These are phyloP conservation scores for Aspergillus spinulosporus DNA, from an alignment of 2,329 filamentous ascomycete species.

Conservation along the genomic window DNA sequence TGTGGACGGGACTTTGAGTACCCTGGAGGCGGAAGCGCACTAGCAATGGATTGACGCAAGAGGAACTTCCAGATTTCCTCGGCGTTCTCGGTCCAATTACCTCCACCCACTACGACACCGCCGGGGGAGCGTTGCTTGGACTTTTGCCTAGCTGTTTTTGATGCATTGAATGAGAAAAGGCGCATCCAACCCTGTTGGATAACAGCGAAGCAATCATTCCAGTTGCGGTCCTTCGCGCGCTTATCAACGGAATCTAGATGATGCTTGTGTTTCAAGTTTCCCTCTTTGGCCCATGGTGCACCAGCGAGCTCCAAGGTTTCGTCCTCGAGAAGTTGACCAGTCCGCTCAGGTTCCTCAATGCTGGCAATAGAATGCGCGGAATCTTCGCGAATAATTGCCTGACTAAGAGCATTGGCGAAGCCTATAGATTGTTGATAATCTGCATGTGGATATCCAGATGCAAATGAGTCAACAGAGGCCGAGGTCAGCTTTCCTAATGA, in stretches of 20 bases:
- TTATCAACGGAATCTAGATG: slow-evolving; percentile 89
- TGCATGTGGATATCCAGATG: slow-evolving; percentile 69
- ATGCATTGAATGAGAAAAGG: slow-evolving; percentile 84
- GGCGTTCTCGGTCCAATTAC: slow-evolving; percentile 97
- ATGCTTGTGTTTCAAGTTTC: slow-evolving; percentile 93
- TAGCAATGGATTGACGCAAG: slow-evolving; percentile 88
- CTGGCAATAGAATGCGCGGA: slow-evolving; percentile 54
- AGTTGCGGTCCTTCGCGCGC: slow-evolving; percentile 89
- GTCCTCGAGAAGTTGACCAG: slow-evolving; percentile 76
- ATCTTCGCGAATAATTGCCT: slow-evolving; percentile 89
- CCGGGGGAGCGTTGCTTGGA: slow-evolving; percentile 53
- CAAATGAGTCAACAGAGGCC: slow-evolving; percentile 88
- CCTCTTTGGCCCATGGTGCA: slow-evolving; percentile 98
- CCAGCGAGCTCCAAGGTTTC: slow-evolving; percentile 88
- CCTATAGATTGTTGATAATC: slow-evolving; percentile 97
- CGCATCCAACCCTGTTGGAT: slow-evolving; percentile 93
- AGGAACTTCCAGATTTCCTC: slow-evolving; percentile 85
- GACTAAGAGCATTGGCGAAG: slow-evolving; percentile 93
- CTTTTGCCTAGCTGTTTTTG: slow-evolving; percentile 71
- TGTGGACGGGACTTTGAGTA: slow-evolving; percentile 89
- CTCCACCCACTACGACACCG: slow-evolving; percentile 79
- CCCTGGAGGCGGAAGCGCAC: slow-evolving; percentile 81
- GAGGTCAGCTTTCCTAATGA: slow-evolving; percentile 88
- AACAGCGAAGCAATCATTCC: slow-evolving; percentile 93
- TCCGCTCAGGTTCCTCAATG: slow-evolving; percentile 61